Conservation (phyloP, 495 filamentous ascomycete species). For the Tetracladium setigerum region DNA sequence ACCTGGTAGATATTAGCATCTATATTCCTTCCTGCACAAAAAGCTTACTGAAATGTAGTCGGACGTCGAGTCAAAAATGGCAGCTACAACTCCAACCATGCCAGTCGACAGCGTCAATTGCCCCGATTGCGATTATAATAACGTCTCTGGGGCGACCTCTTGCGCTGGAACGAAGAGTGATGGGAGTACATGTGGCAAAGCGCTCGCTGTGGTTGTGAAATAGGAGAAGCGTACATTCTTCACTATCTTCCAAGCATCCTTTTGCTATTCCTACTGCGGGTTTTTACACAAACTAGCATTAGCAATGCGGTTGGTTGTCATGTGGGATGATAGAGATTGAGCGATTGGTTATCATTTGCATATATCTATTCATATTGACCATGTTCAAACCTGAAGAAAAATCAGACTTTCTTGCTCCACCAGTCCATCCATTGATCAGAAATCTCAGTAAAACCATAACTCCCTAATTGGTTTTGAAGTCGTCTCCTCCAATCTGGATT, state of each 20-base stretch:
- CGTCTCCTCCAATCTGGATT: conserved; percentile 9
- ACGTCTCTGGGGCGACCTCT: conserved; percentile 1
- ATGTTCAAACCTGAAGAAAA: background rate
- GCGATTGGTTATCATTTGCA: too few species aligned
- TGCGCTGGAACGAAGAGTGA: background rate
- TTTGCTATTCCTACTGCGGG: background rate
- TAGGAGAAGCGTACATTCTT: too few species aligned
- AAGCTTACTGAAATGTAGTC: background rate
- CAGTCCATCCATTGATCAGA: conserved; percentile 7
- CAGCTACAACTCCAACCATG: background rate
- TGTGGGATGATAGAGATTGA: too few species aligned
- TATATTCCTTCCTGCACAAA: background rate
- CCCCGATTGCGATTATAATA: conserved; percentile 5
- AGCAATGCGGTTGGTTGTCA: too few species aligned
- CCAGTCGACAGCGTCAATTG: conserved; percentile 5
- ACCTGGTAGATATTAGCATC: background rate
- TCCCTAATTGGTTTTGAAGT: conserved; percentile 2
- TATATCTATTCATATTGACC: too few species aligned
- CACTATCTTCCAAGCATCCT: background rate
- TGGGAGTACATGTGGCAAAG: background rate
- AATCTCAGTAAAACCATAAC: conserved; percentile 6
- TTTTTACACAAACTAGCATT: too few species aligned
- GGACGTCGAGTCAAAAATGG: background rate
- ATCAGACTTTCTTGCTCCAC: conserved; percentile 2
- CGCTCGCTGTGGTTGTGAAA: conserved; percentile 1